A percentile compares a stretch with the other conserved stretches of the same genome.
phyloP scores from a whole-genome alignment of 2,329 filamentous ascomycete species.

The Nothomitra cinnamomea region DNA sequence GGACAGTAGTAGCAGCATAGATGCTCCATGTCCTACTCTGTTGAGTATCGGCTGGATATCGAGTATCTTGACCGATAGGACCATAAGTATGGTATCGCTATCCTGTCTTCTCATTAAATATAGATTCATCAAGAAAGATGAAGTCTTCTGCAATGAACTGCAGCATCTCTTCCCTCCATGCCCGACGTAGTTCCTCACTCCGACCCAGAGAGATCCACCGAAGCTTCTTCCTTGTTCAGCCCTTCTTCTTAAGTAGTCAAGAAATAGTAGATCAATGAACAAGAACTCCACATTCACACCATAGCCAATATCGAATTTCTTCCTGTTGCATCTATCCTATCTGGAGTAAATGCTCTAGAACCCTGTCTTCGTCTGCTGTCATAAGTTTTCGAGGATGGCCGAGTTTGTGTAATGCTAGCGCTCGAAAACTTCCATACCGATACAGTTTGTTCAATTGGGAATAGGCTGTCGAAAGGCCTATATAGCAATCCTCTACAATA shows the following conservation, averaged over 20 bases:
- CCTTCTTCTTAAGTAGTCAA: not conserved
- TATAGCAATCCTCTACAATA: too few relatives aligned
- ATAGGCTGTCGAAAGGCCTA: too few relatives aligned
- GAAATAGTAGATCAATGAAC: not conserved
- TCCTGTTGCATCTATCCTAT: slow-evolving; percentile 12
- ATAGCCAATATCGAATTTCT: not conserved
- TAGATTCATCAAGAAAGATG: not conserved
- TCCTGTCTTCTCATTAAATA: too few relatives aligned
- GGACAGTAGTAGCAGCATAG: not conserved
- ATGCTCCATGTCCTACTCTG: not conserved
- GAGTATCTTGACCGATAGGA: not conserved
- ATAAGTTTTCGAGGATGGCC: too few relatives aligned
- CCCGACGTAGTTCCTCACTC: not conserved
- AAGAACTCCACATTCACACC: not conserved
- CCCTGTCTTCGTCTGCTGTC: too few relatives aligned
- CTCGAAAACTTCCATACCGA: too few relatives aligned
- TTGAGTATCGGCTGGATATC: not conserved
- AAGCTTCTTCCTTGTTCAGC: not conserved
- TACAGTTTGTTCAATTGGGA: too few relatives aligned
- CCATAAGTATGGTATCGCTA: not conserved
- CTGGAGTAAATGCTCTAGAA: too few relatives aligned
- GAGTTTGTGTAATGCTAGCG: too few relatives aligned
- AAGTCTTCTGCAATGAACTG: not conserved
- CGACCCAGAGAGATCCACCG: not conserved
- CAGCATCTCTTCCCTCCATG: not conserved